Evolutionary conservation across 225 moss, liverwort and hornwort genomes (phyloP), one percentile per base, ranked within the genome.

Genomic region (Pseudoscleropodium purum): DNA sequence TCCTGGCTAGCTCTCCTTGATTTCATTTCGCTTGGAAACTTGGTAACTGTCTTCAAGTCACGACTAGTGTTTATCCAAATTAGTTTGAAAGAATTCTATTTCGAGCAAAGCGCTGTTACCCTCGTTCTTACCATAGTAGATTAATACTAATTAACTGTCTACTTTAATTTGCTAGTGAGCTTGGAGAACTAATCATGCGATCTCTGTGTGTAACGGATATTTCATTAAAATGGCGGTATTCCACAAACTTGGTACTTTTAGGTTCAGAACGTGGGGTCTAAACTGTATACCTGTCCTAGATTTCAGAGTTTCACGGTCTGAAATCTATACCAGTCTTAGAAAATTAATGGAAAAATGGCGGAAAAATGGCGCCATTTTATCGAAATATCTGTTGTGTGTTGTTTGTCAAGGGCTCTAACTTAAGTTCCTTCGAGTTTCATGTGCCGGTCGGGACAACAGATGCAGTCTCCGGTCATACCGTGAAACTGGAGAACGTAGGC

Each of bases 401-500:
- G 34, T 60, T 70, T 74, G 45, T 75, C 18, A 69, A 37, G 33
- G 45, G 64, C 26, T 88, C 26, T 24, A 21, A 5, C 37, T 81
- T 61, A 23, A 59, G 59, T 59, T 61, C 8, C 66, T 81, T 86
- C 29, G 64, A 89, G 52, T 67, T 80, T 61, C n/a, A 72, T 87
- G 47, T 76, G 39, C 41, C n/a, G 87, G 87, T n/a, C 52, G 14
- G 54, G 64, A 86, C 56, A 66, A 59, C 64, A 97, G 94, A 95
- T 69, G 90, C 90, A 85, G 92, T 95, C 80, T 90, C 73, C 39
- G 73, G 85, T 60, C 85, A 79, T 36, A 89, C 66, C 61, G 93
- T 95, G 85, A 95, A 91, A 65, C 47, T 96, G 87, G 93, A 91
- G 87, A 96, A 97, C 63, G 88, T 89, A 63, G 97, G 95, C 69